Percentiles rank a stretch among this genome's conserved stretches.
phyloP scores from a whole-genome alignment of 1,139 yeast genomes.

The Blastobotrys illinoisensis region DNA sequence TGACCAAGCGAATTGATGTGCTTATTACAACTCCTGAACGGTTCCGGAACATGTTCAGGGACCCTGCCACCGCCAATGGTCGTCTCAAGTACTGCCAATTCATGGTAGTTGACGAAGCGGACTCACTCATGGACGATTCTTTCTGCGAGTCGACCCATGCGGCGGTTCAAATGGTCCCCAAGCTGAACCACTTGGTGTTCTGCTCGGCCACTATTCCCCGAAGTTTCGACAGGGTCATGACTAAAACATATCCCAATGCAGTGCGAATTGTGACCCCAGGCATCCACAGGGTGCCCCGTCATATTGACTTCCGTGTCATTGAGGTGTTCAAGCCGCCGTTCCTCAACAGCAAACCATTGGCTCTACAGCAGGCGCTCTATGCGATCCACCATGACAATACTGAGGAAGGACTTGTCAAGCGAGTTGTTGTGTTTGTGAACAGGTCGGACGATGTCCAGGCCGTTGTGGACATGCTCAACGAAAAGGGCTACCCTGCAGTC shows the following conservation, averaged over 20 bases:
- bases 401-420: conserved; percentile 67
- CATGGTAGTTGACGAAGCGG: conserved; percentile 91
- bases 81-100: conserved; percentile 38
- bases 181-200: conserved; percentile 59
- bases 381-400: conserved; percentile 82
- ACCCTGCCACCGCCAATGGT: conserved; percentile 17
- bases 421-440: conserved; percentile 86
- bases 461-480: conserved; percentile 49
- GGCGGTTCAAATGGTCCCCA: conserved; percentile 48
- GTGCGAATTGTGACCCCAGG: conserved; percentile 73
- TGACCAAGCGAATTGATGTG: conserved; percentile 61
- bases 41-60: conserved; percentile 21
- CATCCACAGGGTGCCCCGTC: conserved; percentile 74
- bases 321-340: conserved; percentile 74
- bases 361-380: conserved; percentile 81
- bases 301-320: conserved; percentile 64
- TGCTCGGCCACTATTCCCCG: conserved; percentile 90
- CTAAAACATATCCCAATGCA: conserved; percentile 58
- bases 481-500: conserved; percentile 55
- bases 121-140: conserved; percentile 80
- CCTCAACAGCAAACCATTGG: conserved; percentile 75
- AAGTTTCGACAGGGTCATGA: conserved; percentile 61
- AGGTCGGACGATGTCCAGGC: conserved; percentile 58
- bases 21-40: conserved; percentile 73
- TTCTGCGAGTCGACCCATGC: conserved; percentile 66